phyloP scores from a whole-genome alignment of 2,329 filamentous ascomycete species.

The Hymenoscyphus fraxineus region DNA sequence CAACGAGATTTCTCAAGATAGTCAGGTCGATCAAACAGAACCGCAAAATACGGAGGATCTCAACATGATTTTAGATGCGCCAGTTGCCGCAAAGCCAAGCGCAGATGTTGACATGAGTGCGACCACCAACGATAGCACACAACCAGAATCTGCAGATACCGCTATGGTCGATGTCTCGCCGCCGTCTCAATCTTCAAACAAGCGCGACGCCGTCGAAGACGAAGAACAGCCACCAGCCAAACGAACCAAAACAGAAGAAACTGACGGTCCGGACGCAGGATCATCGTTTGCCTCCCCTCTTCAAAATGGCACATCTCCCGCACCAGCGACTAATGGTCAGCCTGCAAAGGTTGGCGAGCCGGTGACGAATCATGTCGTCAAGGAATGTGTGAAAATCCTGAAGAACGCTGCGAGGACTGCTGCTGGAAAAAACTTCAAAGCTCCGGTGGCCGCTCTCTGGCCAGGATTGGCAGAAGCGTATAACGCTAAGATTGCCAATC shows the following conservation, averaged over 20 bases:
- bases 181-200: slow-evolving; percentile 49
- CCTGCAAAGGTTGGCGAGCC: not conserved
- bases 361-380: slow-evolving; percentile 57
- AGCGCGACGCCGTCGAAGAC: slow-evolving; percentile 75
- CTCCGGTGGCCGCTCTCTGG: slow-evolving; percentile 73
- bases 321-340: slow-evolving; percentile 7
- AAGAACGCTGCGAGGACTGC: slow-evolving; percentile 83
- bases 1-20: not conserved
- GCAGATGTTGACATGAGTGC: not conserved
- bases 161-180: slow-evolving; percentile 35
- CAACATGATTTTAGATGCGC: not conserved
- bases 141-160: not conserved
- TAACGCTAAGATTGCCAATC: slow-evolving; percentile 63
- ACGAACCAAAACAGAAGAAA: slow-evolving; percentile 69
- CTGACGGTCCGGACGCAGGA: slow-evolving; percentile 14
- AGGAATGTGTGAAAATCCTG: slow-evolving; percentile 61
- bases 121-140: not conserved
- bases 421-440: slow-evolving; percentile 69
- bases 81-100: not conserved
- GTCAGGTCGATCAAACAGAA: not conserved
- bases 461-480: slow-evolving; percentile 74
- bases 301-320: slow-evolving; percentile 25
- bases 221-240: slow-evolving; percentile 68
- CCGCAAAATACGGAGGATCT: not conserved
- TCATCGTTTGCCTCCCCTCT: slow-evolving; percentile 15